phyloP scores from a whole-genome alignment of 495 filamentous ascomycete species.

The Rhizodiscina lignyota region DNA sequence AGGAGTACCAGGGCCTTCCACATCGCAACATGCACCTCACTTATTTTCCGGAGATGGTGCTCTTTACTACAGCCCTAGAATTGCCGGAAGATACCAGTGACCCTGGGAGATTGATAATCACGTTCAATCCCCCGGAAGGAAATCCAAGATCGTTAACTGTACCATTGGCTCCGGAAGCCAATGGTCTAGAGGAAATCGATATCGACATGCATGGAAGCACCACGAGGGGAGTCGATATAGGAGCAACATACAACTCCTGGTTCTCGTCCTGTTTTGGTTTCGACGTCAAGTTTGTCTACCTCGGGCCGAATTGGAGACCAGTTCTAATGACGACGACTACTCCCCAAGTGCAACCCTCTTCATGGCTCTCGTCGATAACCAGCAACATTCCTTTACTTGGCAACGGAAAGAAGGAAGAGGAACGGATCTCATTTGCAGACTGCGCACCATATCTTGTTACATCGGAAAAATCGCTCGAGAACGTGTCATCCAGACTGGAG shows the following conservation, averaged over 20 bases:
- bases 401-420: constrained; percentile 5
- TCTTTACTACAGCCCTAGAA: constrained; percentile 47
- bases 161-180: constrained; percentile 39
- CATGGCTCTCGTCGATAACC: constrained; percentile 31
- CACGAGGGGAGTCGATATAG: constrained; percentile 53
- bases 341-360: constrained; percentile 6
- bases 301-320: constrained; percentile 42
- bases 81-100: constrained; percentile 13
- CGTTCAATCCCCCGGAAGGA: constrained; percentile 27
- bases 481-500: constrained; percentile 44
- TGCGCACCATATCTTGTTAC: constrained; percentile 60
- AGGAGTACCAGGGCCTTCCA: constrained; percentile 11
- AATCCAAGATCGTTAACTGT: constrained; percentile 30
- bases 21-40: constrained; percentile 49
- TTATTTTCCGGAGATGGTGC: constrained; percentile 43
- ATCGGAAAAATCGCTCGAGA: constrained; percentile 48
- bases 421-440: constrained; percentile 61
- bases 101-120: constrained; percentile 34
- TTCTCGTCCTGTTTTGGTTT: constrained; percentile 58
- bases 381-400: constrained; percentile 21
- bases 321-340: constrained; percentile 35
- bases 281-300: constrained; percentile 46
- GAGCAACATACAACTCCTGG: constrained; percentile 47
- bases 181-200: constrained; percentile 30
- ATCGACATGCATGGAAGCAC: constrained; percentile 48